Conservation (phyloP, 2,329 filamentous ascomycete genomes). For the Botrytis elliptica region DNA sequence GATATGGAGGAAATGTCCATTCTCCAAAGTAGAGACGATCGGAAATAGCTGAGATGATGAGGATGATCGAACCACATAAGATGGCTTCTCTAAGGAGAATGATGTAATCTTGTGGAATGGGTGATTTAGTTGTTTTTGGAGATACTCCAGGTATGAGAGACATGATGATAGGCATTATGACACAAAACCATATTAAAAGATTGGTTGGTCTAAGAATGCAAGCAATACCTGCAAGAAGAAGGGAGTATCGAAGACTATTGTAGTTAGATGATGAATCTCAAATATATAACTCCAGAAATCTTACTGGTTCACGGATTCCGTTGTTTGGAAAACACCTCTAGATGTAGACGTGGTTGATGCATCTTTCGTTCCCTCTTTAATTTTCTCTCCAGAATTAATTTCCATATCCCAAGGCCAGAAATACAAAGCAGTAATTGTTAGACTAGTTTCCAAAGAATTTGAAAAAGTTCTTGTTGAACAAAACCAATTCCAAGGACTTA, state of each 20-base stretch:
- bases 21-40: constrained; percentile 79
- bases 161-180: constrained; percentile 56
- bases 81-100: constrained; percentile 62
- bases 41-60: constrained; percentile 62
- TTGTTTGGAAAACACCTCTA: constrained; percentile 29
- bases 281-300: neutral
- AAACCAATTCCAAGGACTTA: constrained; percentile 96
- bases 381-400: constrained; percentile 28
- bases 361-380: neutral
- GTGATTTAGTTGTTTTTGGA: constrained; percentile 32
- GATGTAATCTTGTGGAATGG: constrained; percentile 40
- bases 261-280: neutral
- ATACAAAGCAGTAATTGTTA: constrained; percentile 76
- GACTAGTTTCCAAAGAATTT: constrained; percentile 86
- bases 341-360: neutral
- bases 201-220: constrained; percentile 90
- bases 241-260: constrained; percentile 58
- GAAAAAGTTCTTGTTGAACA: constrained; percentile 91
- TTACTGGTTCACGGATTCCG: constrained; percentile 40
- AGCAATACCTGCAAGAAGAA: constrained; percentile 75
- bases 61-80: constrained; percentile 61
- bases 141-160: constrained; percentile 43
- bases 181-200: constrained; percentile 73
- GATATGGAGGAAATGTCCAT: constrained; percentile 86
- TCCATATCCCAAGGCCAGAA: constrained; percentile 85